Conservation (phyloP, 148 eudicot species). For the Rhododendron williamsianum region DNA sequence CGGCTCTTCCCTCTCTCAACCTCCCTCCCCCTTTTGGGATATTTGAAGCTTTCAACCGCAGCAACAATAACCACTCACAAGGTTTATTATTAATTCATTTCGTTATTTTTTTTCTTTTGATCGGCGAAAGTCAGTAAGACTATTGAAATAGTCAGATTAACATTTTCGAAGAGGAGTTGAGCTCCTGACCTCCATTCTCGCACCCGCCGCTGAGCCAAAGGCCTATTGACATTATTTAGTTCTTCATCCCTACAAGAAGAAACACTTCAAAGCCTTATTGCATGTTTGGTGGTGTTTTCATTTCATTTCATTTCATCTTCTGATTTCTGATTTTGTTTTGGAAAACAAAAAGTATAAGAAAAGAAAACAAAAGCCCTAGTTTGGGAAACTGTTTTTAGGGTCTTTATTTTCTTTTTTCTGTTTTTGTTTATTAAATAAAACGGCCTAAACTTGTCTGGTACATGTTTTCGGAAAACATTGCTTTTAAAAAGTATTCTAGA, state of each 20-base stretch:
- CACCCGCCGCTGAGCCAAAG: no score
- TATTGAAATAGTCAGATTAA: neutral
- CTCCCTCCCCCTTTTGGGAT: slow-evolving; percentile 57
- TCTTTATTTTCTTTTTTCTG: neutral
- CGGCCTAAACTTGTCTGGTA: neutral
- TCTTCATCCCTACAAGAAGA: neutral
- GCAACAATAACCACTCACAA: slow-evolving; percentile 50
- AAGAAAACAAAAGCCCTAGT: neutral
- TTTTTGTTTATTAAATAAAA: neutral
- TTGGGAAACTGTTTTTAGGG: neutral
- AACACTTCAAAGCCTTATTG: neutral
- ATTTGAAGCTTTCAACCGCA: slow-evolving; percentile 60
- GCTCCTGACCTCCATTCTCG: neutral
- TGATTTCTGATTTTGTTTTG: neutral
- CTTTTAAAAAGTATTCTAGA: neutral
- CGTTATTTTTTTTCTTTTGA: neutral
- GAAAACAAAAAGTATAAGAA: neutral
- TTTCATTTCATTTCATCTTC: neutral
- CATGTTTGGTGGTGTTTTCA: neutral
- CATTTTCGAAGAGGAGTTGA: neutral
- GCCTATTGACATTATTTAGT: no score
- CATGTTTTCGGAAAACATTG: neutral
- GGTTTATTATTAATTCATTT: slow-evolving; percentile 26
- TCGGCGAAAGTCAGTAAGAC: neutral
- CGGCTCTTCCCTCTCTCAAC: slow-evolving; percentile 33